Evolutionary conservation across 2,329 filamentous ascomycete genomes (phyloP), one percentile per base, ranked within the genome.

Genomic region (Trichoderma lentiforme): DNA sequence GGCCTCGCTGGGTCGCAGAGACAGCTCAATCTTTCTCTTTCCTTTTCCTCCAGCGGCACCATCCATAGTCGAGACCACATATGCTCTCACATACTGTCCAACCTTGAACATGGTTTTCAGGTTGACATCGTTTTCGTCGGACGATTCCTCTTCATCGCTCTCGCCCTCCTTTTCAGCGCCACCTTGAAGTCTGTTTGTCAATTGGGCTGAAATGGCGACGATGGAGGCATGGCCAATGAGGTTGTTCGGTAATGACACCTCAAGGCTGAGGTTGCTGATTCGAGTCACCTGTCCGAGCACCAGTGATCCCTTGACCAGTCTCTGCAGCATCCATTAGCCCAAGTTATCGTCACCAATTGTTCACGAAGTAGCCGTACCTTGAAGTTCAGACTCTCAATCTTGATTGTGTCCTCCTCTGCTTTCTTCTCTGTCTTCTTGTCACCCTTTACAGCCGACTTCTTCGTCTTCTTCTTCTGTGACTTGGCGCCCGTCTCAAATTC

Each of bases 171-270:
- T 76, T 2, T 74, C 87, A 8, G 88, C 87, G 39, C 90, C 88
- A 47, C 89, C 89, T 79, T 97, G 91, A 51, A 99, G 88, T 74
- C 90, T 91, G 74, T 91, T 84, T 34, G 92, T 97, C 74, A 98
- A 84, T 75, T 89, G 85, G 73, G 93, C 89, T 3, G 96, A 99
- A 65, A 99, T 88, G n/a, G 93, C 89, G n/a, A 95, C 97, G 75
- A 98, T 90, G 24, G 96, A 91, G 7, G 97, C 91, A 80, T 94
- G 96, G 62, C 96, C 97, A 62, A 89, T 91, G 36, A 99, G 88
- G 80, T 97, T 98, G 83, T 99, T 99, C 18, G 96, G 95, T 12
- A 99, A 86, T 24, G 94, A 90, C 69, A 99, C 84, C 61, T 91
- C 89, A 76, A 99, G 84, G 78, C 97, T 91, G 77, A 94, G 88